phyloP scores from a whole-genome alignment of 305 asterid species.

The Striga hermonthica region DNA sequence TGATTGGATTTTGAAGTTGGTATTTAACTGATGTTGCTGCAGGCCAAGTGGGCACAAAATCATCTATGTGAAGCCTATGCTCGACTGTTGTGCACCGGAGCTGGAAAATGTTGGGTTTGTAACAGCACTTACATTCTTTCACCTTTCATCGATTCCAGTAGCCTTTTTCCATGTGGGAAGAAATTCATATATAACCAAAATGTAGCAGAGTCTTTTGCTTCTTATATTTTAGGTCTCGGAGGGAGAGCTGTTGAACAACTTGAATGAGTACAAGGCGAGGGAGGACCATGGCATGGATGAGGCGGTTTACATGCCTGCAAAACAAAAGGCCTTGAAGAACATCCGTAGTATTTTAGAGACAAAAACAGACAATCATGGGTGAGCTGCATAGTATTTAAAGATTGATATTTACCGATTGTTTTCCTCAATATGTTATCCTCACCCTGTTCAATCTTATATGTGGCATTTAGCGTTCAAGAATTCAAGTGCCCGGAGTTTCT shows the following conservation, averaged over 20 bases:
- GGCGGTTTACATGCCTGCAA: constrained; percentile 47
- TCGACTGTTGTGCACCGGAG: constrained; percentile 64
- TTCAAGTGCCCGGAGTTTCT: constrained; percentile 78
- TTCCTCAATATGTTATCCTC: constrained; percentile 14
- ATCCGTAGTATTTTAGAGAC: constrained; percentile 52
- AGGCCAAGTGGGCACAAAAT: constrained; percentile 66
- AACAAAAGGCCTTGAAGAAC: constrained; percentile 53
- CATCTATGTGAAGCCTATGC: constrained; percentile 60
- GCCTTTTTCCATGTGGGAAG: constrained; percentile 4
- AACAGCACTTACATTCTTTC: constrained; percentile 28
- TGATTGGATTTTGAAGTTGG: constrained; percentile 29
- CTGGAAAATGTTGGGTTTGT: constrained; percentile 73
- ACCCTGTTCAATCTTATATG: constrained; percentile 25
- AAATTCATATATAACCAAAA: constrained; percentile 10
- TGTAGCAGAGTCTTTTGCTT: constrained; percentile 16
- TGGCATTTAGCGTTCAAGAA: constrained; percentile 58
- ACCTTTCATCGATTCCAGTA: constrained; percentile 22
- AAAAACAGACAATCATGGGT: constrained; percentile 54
- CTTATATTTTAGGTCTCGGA: constrained; percentile 49
- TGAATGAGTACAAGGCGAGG: constrained; percentile 42
- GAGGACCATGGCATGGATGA: constrained; percentile 42
- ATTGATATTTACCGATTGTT: constrained; percentile 22
- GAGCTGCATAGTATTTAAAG: constrained; percentile 26
- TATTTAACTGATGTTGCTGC: constrained; percentile 40
- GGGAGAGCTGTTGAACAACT: constrained; percentile 49